Percentiles rank a stretch among this genome's conserved stretches.
Conservation (phyloP, 2,329 filamentous ascomycete genomes). For the Stachybotrys elegans region DNA sequence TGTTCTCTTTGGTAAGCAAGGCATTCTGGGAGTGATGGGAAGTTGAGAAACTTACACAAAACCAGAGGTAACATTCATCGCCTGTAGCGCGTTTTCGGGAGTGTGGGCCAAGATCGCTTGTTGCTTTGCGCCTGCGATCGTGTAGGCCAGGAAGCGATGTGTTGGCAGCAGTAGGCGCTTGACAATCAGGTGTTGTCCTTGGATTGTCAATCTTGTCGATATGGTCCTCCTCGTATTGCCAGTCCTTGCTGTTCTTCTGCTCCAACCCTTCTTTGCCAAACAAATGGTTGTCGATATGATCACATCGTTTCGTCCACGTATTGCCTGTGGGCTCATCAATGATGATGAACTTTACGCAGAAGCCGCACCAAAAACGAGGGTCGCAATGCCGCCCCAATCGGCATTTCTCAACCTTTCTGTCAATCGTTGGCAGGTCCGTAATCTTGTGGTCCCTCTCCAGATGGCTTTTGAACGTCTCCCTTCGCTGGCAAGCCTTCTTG, state of each 20-base stretch:
- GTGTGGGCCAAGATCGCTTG: not conserved
- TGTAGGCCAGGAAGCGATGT: no score
- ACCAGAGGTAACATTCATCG: not conserved
- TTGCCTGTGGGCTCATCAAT: conserved; percentile 33
- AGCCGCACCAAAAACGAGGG: conserved; percentile 79
- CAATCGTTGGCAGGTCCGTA: conserved; percentile 23
- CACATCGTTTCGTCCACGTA: conserved; percentile 51
- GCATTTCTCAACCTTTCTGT: conserved; percentile 44
- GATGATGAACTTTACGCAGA: conserved; percentile 59
- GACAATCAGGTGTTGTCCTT: no score
- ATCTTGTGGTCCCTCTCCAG: conserved; percentile 46
- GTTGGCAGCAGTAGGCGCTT: no score
- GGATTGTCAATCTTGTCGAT: no score
- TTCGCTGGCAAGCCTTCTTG: conserved; percentile 51
- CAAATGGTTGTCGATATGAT: conserved; percentile 75
- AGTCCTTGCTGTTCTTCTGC: conserved; percentile 47
- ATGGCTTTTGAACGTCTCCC: conserved; percentile 58
- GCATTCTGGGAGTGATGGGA: no score
- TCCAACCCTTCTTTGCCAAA: conserved; percentile 39
- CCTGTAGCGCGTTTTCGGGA: not conserved
- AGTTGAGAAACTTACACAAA: not conserved
- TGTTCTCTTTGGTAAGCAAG: no score
- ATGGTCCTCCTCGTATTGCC: conserved; percentile 38
- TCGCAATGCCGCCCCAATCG: conserved; percentile 62
- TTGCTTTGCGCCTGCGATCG: not conserved